These are phyloP conservation scores for Annulohypoxylon moriforme DNA, from an alignment of 495 filamentous ascomycete species.

Conservation along the genomic window DNA sequence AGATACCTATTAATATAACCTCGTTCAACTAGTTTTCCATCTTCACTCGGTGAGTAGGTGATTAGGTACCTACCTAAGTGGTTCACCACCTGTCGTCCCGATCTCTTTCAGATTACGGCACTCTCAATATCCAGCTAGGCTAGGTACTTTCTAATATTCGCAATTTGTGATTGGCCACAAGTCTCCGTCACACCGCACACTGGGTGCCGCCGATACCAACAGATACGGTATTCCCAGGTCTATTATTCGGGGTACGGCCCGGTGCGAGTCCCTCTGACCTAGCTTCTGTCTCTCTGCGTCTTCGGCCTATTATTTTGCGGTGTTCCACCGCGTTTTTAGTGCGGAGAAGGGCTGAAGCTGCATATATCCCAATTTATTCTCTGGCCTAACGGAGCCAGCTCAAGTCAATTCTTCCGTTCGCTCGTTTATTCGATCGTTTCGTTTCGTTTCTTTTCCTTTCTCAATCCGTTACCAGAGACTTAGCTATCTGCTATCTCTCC, in stretches of 20 bases:
- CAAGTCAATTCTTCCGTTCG: conserved; percentile 29
- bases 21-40: too few species aligned
- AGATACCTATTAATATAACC: too few species aligned
- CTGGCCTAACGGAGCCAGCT: conserved; percentile 30
- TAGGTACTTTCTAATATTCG: neutral
- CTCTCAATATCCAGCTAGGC: conserved; percentile 11
- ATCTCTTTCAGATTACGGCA: conserved; percentile 10
- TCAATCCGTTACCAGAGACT: neutral
- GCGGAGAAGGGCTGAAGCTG: conserved; percentile 37
- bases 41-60: too few species aligned
- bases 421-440: conserved; percentile 5
- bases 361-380: conserved; percentile 30
- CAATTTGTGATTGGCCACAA: conserved; percentile 33
- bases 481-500: neutral
- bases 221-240: conserved; percentile 6
- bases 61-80: too few species aligned
- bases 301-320: conserved; percentile 35
- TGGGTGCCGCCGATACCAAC: too few species aligned
- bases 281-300: conserved; percentile 5
- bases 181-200: conserved; percentile 24
- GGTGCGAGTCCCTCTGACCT: conserved; percentile 14
- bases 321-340: conserved; percentile 33
- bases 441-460: neutral
- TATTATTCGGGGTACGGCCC: conserved; percentile 37
- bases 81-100: neutral